Percentiles rank a stretch among this genome's conserved stretches.
Conservation (phyloP, 345 rosid species). For the Aquilaria malaccensis region DNA sequence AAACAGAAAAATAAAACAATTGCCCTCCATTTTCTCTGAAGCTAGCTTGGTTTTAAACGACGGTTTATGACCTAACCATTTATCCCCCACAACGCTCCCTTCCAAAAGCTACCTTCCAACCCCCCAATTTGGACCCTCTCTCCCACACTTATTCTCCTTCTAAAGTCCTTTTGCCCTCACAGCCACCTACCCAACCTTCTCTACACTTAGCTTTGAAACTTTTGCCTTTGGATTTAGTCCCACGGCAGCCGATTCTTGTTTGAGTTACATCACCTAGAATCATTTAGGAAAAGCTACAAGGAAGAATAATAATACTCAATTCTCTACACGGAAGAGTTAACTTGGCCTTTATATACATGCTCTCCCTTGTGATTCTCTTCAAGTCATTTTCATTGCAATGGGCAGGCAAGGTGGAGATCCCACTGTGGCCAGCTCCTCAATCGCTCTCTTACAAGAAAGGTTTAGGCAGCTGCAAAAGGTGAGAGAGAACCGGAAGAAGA, state of each 20-base stretch:
- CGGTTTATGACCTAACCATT: constrained; percentile 31
- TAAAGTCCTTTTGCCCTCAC: constrained; percentile 34
- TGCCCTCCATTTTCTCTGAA: constrained; percentile 24
- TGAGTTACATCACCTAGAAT: constrained; percentile 20
- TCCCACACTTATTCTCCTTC: constrained; percentile 16
- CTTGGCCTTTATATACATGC: constrained; percentile 20
- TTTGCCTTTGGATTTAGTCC: constrained; percentile 37
- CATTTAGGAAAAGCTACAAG: constrained; percentile 6
- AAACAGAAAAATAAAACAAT: constrained; percentile 11
- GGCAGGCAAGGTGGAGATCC: constrained; percentile 41
- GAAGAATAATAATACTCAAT: background rate
- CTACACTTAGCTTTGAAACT: constrained; percentile 17
- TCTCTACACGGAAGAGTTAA: background rate
- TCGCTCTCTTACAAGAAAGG: constrained; percentile 66
- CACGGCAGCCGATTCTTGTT: constrained; percentile 29
- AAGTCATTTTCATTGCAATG: constrained; percentile 22
- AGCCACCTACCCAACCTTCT: constrained; percentile 34
- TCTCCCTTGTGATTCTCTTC: constrained; percentile 2
- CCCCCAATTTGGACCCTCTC: constrained; percentile 25
- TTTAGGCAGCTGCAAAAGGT: constrained; percentile 51
- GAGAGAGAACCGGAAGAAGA: constrained; percentile 52
- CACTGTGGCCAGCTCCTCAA: constrained; percentile 41
- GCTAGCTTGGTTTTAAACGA: constrained; percentile 15
- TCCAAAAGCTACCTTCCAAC: constrained; percentile 46
- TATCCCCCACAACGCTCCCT: constrained; percentile 28